phyloP scores from a whole-genome alignment of 768 basidiomycete species.

The Tricholoma hemisulphureum region DNA sequence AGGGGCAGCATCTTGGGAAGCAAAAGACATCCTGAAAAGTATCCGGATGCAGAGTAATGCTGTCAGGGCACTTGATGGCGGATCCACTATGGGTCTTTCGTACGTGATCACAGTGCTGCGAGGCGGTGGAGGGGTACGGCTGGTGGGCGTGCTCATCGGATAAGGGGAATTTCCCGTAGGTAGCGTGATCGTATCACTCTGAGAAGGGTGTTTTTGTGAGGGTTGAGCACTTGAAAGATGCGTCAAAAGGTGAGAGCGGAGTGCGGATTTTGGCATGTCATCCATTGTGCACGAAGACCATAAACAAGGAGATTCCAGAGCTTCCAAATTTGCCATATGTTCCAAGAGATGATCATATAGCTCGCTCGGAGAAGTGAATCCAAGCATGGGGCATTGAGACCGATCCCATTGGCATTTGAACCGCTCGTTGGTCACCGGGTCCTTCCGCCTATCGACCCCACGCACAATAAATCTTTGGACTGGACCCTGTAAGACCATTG shows the following conservation, averaged over 20 bases:
- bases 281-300: conserved; percentile 69
- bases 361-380: conserved; percentile 54
- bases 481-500: conserved; percentile 77
- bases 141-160: conserved; percentile 62
- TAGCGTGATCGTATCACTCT: conserved; percentile 74
- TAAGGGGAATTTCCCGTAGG: conserved; percentile 52
- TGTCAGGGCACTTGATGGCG: conserved; percentile 73
- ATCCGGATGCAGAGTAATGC: conserved; percentile 82
- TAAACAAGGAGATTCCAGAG: conserved; percentile 51
- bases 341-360: conserved; percentile 72
- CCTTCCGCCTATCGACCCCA: conserved; percentile 73
- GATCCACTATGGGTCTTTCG: conserved; percentile 56
- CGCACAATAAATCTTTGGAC: conserved; percentile 83
- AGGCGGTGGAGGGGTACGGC: conserved; percentile 69
- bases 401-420: conserved; percentile 81
- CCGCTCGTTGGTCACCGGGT: conserved; percentile 52
- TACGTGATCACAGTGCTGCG: conserved; percentile 60
- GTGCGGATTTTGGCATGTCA: conserved; percentile 44
- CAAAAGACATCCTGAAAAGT: conserved; percentile 78
- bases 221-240: conserved; percentile 66
- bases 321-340: conserved; percentile 49
- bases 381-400: conserved; percentile 48
- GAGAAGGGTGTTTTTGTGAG: conserved; percentile 58
- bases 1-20: conserved; percentile 63
- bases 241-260: conserved; percentile 72